Percentiles rank a stretch among this genome's conserved stretches.
These are phyloP conservation scores for Candida tetrigidarum DNA, from an alignment of 1,139 yeast species.

Conservation along the genomic window DNA sequence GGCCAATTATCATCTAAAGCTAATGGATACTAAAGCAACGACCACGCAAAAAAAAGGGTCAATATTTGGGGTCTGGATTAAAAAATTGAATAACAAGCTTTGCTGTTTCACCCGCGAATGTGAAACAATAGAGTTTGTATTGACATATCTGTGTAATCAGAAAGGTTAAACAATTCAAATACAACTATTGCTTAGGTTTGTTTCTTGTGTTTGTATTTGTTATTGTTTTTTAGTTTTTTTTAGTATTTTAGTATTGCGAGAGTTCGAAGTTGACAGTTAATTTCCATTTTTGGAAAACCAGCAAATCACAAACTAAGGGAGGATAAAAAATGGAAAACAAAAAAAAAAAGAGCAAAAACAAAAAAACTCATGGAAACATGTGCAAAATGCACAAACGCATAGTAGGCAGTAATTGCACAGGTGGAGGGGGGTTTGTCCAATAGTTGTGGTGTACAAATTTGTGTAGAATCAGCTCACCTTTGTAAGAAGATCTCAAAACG, in stretches of 20 bases:
- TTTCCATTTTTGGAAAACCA: not conserved
- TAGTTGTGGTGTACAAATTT: no score
- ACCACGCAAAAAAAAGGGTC: no score
- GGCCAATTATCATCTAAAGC: no score
- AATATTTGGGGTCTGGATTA: no score
- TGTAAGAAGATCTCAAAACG: not conserved
- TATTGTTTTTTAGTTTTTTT: not conserved
- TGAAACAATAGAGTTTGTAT: not conserved
- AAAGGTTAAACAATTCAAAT: no score
- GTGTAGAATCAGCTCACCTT: constrained; percentile 1
- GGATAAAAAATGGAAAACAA: not conserved
- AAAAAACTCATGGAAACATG: not conserved
- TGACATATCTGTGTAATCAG: not conserved
- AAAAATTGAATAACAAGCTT: not conserved
- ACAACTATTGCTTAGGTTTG: no score
- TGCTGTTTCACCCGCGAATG: not conserved
- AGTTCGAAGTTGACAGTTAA: no score
- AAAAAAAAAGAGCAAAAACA: not conserved
- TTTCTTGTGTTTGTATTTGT: not conserved
- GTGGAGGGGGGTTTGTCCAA: no score
- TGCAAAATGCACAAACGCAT: not conserved
- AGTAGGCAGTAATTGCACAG: not conserved
- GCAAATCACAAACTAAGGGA: not conserved
- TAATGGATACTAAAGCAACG: no score
- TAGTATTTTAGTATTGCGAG: no score